phyloP scores from a whole-genome alignment of 192 early-diverging fungal genomes.

The Entomortierella lignicola region DNA sequence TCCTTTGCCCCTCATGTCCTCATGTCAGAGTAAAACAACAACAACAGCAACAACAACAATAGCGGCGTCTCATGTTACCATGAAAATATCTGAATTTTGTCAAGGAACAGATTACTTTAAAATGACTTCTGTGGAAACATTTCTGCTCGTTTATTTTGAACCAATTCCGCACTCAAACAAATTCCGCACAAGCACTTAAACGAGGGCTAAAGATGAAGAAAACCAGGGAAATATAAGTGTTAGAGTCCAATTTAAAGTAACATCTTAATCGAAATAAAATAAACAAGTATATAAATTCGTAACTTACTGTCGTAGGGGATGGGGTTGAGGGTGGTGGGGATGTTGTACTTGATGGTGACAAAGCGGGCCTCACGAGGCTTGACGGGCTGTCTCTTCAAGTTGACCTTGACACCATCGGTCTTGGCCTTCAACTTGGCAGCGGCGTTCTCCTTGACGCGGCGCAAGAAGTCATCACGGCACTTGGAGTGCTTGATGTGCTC shows the following conservation, averaged over 20 bases:
- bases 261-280: background rate
- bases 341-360: conserved; percentile 89
- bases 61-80: background rate
- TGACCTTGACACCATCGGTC: conserved; percentile 77
- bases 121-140: conserved; percentile 31
- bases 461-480: conserved; percentile 97
- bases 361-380: conserved; percentile 89
- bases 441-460: conserved; percentile 96
- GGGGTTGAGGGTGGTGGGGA: conserved; percentile 93
- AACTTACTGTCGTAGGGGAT: conserved; percentile 89
- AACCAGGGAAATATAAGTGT: background rate
- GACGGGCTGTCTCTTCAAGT: conserved; percentile 92
- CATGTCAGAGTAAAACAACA: too few species aligned
- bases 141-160: conserved; percentile 43
- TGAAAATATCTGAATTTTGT: background rate
- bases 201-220: conserved; percentile 15
- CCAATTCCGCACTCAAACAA: conserved; percentile 30
- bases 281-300: background rate
- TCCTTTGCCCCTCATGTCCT: too few species aligned
- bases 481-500: conserved; percentile 99
- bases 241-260: background rate
- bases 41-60: too few species aligned
- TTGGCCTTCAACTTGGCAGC: conserved; percentile 86
- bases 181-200: conserved; percentile 13
- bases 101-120: background rate